These are phyloP conservation scores for Telopea speciosissima DNA, from an alignment of 177 flowering plant genomes.

Conservation along the genomic window DNA sequence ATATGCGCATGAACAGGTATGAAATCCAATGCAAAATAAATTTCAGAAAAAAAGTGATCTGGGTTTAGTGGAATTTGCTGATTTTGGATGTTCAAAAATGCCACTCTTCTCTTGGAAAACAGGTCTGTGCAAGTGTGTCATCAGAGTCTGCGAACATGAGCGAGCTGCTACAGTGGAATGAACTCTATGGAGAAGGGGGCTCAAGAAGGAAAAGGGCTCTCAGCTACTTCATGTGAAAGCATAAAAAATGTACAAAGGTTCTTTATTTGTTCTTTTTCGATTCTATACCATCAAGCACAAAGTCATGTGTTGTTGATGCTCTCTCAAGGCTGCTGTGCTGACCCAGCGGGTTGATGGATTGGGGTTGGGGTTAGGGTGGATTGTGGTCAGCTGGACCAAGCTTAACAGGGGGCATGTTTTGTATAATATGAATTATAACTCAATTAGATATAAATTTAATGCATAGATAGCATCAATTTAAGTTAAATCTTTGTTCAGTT, in stretches of 20 bases:
- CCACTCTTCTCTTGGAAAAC: background rate
- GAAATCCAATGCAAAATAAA: background rate
- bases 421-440: conserved; percentile 11
- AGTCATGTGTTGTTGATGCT: background rate
- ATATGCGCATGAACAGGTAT: conserved; percentile 78
- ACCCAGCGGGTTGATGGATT: background rate
- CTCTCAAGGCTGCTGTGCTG: background rate
- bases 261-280: background rate
- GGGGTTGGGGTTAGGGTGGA: background rate
- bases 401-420: background rate
- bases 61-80: too few species aligned
- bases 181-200: conserved; percentile 83
- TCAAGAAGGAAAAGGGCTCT: conserved; percentile 63
- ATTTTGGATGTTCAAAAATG: background rate
- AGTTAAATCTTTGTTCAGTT: too few species aligned
- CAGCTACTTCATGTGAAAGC: conserved; percentile 67
- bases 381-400: background rate
- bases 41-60: too few species aligned
- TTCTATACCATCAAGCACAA: background rate
- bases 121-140: conserved; percentile 87
- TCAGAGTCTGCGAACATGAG: conserved; percentile 78
- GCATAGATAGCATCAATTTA: too few species aligned
- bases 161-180: conserved; percentile 81
- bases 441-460: too few species aligned
- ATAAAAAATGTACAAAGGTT: conserved; percentile 17